Evolutionary conservation across 306 rosid species (phyloP).

Genomic region (Heteromeles arbutifolia): DNA sequence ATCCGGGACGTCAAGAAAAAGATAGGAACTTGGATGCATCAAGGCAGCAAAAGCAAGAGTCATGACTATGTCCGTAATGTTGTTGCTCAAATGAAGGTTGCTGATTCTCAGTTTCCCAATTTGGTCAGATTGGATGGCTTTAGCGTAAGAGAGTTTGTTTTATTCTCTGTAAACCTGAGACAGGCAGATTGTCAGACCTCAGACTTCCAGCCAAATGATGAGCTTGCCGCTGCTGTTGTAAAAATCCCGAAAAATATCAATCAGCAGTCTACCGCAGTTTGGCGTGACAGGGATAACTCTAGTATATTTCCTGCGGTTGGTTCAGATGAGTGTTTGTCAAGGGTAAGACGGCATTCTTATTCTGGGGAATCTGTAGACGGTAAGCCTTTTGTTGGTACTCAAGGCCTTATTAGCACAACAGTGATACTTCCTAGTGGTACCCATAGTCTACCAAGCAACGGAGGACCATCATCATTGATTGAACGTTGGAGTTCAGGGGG

Average conservation of each 20-base stretch:
- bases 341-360: constrained; percentile 17
- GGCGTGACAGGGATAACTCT: constrained; percentile 15
- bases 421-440: constrained; percentile 84
- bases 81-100: constrained; percentile 85
- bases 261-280: constrained; percentile 14
- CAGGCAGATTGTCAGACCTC: constrained; percentile 47
- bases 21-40: constrained; percentile 67
- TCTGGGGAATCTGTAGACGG: constrained; percentile 9
- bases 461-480: constrained; percentile 91
- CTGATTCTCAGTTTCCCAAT: constrained; percentile 42
- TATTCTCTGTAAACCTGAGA: constrained; percentile 59
- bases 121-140: constrained; percentile 31
- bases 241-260: constrained; percentile 43
- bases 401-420: constrained; percentile 39
- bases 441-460: constrained; percentile 85
- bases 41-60: constrained; percentile 63
- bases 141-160: constrained; percentile 57
- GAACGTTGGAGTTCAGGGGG: constrained; percentile 97
- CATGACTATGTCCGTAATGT: constrained; percentile 54
- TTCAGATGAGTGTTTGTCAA: constrained; percentile 24
- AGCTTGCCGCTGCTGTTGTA: constrained; percentile 81
- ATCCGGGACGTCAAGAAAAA: constrained; percentile 73
- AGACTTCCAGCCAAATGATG: constrained; percentile 68
- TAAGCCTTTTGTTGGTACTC: constrained; percentile 14
- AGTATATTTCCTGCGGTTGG: constrained; percentile 12